Evolutionary conservation across 768 basidiomycete species (phyloP), one percentile per base, ranked within the genome.

Genomic region (Xerocomellus amylosporus): DNA sequence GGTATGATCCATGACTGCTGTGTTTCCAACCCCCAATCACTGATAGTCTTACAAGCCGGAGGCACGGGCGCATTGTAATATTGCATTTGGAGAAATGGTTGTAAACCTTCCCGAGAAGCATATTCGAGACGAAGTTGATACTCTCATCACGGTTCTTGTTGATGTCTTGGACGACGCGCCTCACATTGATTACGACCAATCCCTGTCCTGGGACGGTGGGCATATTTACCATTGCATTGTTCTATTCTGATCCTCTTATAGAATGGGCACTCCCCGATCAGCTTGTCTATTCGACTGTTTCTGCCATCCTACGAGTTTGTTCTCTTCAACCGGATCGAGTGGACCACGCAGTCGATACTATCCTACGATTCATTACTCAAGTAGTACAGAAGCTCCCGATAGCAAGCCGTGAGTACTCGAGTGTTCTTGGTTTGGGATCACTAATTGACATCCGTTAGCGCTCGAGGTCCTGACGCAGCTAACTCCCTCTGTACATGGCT

Each of bases 181-280:
- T 1, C 79, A 78, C 62, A 84, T 85, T 49, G 83, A 92, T 67
- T 93, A 91, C 59, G 91, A 91, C 67, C 78, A 74, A 56, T 86
- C 82, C 58, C 73, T 94, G 5, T 85, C 85, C 5, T 94, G 92
- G 92, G 79, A 84, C 61, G 88, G 91, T 92, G 63, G 49, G 74
- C 54, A 39, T 55, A 37, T 43, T 38, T 45, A 14, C 20, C 26
- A 39, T 26, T 38, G 17, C 5, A 22, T 22, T 13, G 14, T 39
- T 36, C 7, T 28, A 20, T 37, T 44, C 47, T 62, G 15, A 58
- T 42, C 20, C n/a, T 28, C 17, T 28, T 36, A n/a, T 41, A 93
- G 92, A 90, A 59, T 93, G 91, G 91, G 81, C 91, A 3, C 77
- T 91, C 31, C 86, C 93, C 36, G 90, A 95, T 70, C 88, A 93